Percentiles rank a stretch among this genome's conserved stretches.
phyloP scores from a whole-genome alignment of 257 asterid species.

The Solanum infundibuliforme region DNA sequence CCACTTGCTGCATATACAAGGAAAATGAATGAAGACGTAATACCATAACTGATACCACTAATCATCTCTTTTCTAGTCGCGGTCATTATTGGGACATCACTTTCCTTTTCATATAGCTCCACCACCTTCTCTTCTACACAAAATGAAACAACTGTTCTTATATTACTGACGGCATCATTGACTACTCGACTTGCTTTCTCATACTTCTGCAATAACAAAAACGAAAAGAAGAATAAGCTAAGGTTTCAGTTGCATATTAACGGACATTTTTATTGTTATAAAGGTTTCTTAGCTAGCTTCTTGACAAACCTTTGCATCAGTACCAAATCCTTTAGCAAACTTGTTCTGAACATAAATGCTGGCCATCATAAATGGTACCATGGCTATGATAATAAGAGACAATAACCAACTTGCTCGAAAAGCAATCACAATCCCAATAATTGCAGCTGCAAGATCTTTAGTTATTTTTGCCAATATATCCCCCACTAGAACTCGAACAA shows the following conservation, averaged over 20 bases:
- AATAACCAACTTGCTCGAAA: constrained; percentile 65
- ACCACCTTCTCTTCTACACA: constrained; percentile 53
- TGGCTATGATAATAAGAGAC: constrained; percentile 45
- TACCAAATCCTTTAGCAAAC: constrained; percentile 50
- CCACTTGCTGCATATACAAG: constrained; percentile 38
- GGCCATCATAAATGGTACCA: constrained; percentile 43
- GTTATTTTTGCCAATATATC: constrained; percentile 46
- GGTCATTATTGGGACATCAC: constrained; percentile 36
- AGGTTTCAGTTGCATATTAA: no score
- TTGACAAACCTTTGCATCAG: constrained; percentile 44
- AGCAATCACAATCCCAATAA: constrained; percentile 47
- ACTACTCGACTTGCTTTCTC: constrained; percentile 70
- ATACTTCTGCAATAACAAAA: constrained; percentile 26
- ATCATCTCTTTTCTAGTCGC: constrained; percentile 38
- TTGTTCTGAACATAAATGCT: constrained; percentile 39
- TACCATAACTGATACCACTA: constrained; percentile 36
- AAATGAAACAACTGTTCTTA: constrained; percentile 61
- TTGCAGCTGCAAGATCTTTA: constrained; percentile 39
- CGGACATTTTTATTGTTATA: no score
- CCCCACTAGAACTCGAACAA: constrained; percentile 50
- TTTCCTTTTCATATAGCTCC: constrained; percentile 40
- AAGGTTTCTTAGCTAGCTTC: no score
- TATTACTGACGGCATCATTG: constrained; percentile 57
- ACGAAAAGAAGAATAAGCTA: no score
- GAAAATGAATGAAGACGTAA: constrained; percentile 30